These are phyloP conservation scores for Dunaliella sp. DNA, from an alignment of 139 green algal species.

Conservation along the genomic window DNA sequence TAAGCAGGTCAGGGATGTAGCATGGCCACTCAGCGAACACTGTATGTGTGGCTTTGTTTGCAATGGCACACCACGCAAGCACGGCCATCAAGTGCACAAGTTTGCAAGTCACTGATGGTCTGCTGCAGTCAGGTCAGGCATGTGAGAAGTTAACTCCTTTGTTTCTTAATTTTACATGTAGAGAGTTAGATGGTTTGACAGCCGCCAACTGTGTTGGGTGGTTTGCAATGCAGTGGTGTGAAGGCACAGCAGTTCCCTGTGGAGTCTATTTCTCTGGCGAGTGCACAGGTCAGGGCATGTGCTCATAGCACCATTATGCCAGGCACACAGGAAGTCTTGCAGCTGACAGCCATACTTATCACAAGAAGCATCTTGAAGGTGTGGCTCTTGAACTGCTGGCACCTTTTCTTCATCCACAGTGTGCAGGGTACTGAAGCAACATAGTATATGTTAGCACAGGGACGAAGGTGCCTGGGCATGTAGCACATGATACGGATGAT, in stretches of 20 bases:
- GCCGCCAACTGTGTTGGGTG: too few relatives aligned
- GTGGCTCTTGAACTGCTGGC: too few relatives aligned
- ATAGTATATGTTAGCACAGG: not conserved
- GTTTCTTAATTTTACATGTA: too few relatives aligned
- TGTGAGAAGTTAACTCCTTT: too few relatives aligned
- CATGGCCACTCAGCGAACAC: not conserved
- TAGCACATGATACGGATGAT: not conserved
- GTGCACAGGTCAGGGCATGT: not conserved
- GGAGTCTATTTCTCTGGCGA: not conserved
- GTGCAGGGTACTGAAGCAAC: not conserved
- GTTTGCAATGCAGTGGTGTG: not conserved
- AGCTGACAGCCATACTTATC: too few relatives aligned
- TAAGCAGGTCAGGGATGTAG: conserved; percentile 9
- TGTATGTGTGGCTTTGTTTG: too few relatives aligned
- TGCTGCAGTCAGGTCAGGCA: not conserved
- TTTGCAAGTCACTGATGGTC: not conserved
- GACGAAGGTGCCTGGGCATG: too few relatives aligned
- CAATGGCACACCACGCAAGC: conserved; percentile 4
- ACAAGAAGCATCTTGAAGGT: too few relatives aligned
- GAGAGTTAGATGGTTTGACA: too few relatives aligned
- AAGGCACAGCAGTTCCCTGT: not conserved
- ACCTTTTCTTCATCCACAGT: too few relatives aligned
- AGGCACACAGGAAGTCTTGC: too few relatives aligned
- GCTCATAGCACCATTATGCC: too few relatives aligned
- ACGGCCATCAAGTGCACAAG: conserved; percentile 1